A percentile compares a stretch with the other conserved stretches of the same genome.
Conservation (phyloP, 2,329 filamentous ascomycete species). For the Venturia carpophila region DNA sequence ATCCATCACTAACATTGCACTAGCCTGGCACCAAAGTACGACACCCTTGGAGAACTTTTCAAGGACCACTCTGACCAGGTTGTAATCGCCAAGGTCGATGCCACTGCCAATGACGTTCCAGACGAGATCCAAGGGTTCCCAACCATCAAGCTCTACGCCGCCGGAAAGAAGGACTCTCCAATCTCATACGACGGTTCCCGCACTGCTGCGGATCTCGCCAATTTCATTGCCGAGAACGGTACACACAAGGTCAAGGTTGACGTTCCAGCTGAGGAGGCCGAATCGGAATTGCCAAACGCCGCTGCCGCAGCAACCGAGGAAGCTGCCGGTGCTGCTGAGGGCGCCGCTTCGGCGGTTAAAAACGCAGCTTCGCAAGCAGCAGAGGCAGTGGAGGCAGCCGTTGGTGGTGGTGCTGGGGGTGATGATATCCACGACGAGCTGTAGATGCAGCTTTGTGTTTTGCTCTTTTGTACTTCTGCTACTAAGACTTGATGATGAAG, state of each 20-base stretch:
- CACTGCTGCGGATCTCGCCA: conserved; percentile 81
- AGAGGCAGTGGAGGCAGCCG: conserved; percentile 25
- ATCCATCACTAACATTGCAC: conserved; percentile 12
- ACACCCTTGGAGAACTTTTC: conserved; percentile 52
- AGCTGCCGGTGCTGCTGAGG: conserved; percentile 7
- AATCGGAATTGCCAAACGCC: conserved; percentile 21
- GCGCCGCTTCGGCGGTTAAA: conserved; percentile 31
- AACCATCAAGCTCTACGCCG: conserved; percentile 96
- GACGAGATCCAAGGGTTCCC: conserved; percentile 97
- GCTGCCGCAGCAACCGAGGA: conserved; percentile 25
- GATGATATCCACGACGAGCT: conserved; percentile 61
- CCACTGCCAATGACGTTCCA: conserved; percentile 90
- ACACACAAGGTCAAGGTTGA: conserved; percentile 49
- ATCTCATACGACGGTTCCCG: conserved; percentile 82
- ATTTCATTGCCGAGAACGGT: conserved; percentile 92
- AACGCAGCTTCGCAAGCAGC: conserved; percentile 29
- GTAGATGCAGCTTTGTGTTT: conserved; percentile 37
- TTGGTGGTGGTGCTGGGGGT: conserved; percentile 23
- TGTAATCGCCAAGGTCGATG: conserved; percentile 83
- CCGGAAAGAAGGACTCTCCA: conserved; percentile 76
- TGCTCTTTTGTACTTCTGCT: background rate
- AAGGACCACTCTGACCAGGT: conserved; percentile 30
- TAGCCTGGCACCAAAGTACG: conserved; percentile 56
- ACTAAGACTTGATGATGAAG: background rate
- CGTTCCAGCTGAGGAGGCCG: background rate